These are phyloP conservation scores for Magnaporthiopsis poae DNA, from an alignment of 2,329 filamentous ascomycete species.

Conservation along the genomic window DNA sequence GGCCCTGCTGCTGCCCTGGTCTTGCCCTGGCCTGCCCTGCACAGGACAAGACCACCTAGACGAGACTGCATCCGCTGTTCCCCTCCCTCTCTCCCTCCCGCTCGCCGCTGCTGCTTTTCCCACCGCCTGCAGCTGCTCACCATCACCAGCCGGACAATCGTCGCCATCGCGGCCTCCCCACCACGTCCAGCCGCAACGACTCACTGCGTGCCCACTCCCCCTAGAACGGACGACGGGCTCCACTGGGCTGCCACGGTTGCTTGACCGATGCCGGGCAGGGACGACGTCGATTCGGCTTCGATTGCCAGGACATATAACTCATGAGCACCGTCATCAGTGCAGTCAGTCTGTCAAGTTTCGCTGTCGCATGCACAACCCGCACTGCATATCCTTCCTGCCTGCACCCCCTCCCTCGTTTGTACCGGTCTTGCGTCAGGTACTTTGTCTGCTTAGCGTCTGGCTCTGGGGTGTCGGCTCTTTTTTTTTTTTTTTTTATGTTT, in stretches of 20 bases:
- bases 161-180: not conserved
- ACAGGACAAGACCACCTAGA: not conserved
- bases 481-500: not conserved
- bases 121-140: not conserved
- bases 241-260: not conserved
- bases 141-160: not conserved
- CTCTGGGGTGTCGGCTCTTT: not conserved
- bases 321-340: not conserved
- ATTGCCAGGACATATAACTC: conserved; percentile 6
- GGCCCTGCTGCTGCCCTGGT: not conserved
- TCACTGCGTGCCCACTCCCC: not conserved
- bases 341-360: not conserved
- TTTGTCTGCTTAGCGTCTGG: not conserved
- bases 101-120: not conserved
- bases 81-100: too few relatives aligned
- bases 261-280: not conserved
- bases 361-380: not conserved
- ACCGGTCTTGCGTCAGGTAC: conserved; percentile 1
- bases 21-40: not conserved
- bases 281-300: conserved; percentile 6
- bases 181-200: not conserved
- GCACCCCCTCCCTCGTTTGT: conserved; percentile 3
- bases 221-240: not conserved
- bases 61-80: not conserved
- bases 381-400: not conserved